Base-by-base conservation (phyloP, 306 rosid species). In the Ormosia semicastrata region DNA sequence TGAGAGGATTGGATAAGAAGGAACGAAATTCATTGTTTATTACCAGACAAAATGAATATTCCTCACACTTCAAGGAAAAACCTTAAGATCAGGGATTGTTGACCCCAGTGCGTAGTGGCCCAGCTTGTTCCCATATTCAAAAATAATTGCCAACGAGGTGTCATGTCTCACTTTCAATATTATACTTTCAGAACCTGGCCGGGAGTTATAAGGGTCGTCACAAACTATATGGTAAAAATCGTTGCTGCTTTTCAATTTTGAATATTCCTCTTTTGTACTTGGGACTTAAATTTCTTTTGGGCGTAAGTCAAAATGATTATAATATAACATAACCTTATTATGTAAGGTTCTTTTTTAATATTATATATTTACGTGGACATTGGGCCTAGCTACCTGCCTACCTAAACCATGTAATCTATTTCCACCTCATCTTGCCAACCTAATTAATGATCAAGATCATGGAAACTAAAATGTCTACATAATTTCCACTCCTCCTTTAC, bases 191-290 rank as follows among this genome's bases (percentile, higher is more conserved):
- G 83, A 85, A 81, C 81, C 85, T 80, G 80, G 50, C 80, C 76
- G 5, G 56, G 76, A 34, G 77, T 82, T 77, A 63, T 63, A 75
- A 56, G 73, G 77, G 77, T 62, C 69, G 71, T 82, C 87, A 83
- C 87, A 62, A 71, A 63, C 80, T 78, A 81, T 77, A 77, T 68
- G 81, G 65, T 83, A 83, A 87, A 88, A 89, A 88, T 90, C 30
- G 83, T 44, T 56, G 80, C 86, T 83, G 88, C 93, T 90, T 92
- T 92, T 74, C 77, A 75, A 81, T 59, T 69, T 88, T 90, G 88
- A 92, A 89, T 88, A 89, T 92, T 88, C 94, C 87, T 54, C 88
- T 82, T 78, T 79, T 88, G 93, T 92, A 90, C 93, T 86, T 88
- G 69, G 69, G 59, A 77, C 82, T 80, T 56, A 69, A 77, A 77